These are phyloP conservation scores for Penicillium paxilli DNA, from an alignment of 495 filamentous ascomycete genomes.

Conservation along the genomic window DNA sequence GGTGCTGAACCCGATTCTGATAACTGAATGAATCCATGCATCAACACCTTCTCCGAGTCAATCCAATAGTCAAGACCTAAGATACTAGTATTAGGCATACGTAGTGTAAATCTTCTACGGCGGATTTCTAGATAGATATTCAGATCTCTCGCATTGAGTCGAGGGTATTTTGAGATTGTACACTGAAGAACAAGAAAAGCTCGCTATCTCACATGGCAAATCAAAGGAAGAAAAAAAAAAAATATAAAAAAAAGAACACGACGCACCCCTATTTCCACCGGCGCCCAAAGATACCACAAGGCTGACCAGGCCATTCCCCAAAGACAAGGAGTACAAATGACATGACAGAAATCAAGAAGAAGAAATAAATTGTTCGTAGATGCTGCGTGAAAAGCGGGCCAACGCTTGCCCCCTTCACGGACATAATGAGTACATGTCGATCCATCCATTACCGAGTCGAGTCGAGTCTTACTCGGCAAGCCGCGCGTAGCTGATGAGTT, in stretches of 20 bases:
- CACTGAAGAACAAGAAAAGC: constrained; percentile 28
- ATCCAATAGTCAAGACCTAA: too few relatives aligned
- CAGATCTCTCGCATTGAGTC: constrained; percentile 28
- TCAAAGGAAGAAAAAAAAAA: constrained; percentile 18
- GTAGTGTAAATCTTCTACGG: too few relatives aligned
- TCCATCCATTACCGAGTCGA: too few relatives aligned
- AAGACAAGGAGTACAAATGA: constrained; percentile 37
- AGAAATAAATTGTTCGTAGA: constrained; percentile 16
- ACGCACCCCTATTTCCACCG: constrained; percentile 21
- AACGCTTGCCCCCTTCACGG: too few relatives aligned
- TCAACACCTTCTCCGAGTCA: constrained; percentile 2
- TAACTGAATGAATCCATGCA: constrained; percentile 25
- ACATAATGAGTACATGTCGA: too few relatives aligned
- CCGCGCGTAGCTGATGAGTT: constrained; percentile 70
- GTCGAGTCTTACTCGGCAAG: constrained; percentile 55
- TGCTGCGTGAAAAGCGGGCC: constrained; percentile 15
- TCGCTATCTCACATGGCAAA: constrained; percentile 39
- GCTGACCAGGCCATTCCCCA: constrained; percentile 15
- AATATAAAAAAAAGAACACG: constrained; percentile 5
- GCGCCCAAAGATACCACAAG: constrained; percentile 22
- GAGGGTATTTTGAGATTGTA: constrained; percentile 50
- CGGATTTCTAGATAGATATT: neutral
- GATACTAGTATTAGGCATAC: neutral
- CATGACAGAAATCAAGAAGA: constrained; percentile 27
- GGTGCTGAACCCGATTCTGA: constrained; percentile 14